These are phyloP conservation scores for Monosporozyma siamensis DNA, from an alignment of 805 yeast genomes.

Conservation along the genomic window DNA sequence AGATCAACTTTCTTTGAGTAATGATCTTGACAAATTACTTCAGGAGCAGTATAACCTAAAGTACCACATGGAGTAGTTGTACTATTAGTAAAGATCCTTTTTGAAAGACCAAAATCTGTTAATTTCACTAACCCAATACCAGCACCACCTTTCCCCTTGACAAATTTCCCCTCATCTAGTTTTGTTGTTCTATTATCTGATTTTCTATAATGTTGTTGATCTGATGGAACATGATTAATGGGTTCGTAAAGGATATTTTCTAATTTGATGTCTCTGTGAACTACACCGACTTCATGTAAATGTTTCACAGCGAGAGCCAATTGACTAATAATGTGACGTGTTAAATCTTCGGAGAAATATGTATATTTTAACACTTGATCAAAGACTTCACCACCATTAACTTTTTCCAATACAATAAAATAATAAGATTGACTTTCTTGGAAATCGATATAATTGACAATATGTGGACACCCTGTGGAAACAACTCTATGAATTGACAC, in stretches of 20 bases:
- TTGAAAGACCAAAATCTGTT: constrained; percentile 93
- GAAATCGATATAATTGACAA: constrained; percentile 57
- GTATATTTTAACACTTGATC: constrained; percentile 59
- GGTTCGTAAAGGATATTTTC: constrained; percentile 64
- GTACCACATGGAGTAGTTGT: constrained; percentile 98
- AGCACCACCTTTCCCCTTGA: constrained; percentile 80
- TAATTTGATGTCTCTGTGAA: constrained; percentile 77
- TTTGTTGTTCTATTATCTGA: constrained; percentile 63
- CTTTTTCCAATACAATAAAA: constrained; percentile 62
- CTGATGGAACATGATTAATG: constrained; percentile 40
- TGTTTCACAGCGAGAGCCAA: constrained; percentile 57
- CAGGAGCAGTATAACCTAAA: constrained; percentile 97
- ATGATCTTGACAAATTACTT: constrained; percentile 85
- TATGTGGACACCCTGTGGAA: constrained; percentile 42
- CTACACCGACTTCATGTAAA: constrained; percentile 67
- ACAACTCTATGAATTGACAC: constrained; percentile 59
- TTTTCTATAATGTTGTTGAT: constrained; percentile 37
- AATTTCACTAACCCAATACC: constrained; percentile 81
- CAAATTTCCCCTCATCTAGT: constrained; percentile 80
- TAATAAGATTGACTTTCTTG: constrained; percentile 53
- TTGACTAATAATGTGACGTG: constrained; percentile 55
- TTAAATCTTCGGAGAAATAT: constrained; percentile 53
- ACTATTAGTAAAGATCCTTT: constrained; percentile 76
- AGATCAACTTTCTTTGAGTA: constrained; percentile 93
- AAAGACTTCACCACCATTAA: constrained; percentile 68